Percentiles rank a stretch among this genome's conserved stretches.
Evolutionary conservation across 176 grass and related monocot genomes (phyloP).

Genomic region (Typha latifolia): DNA sequence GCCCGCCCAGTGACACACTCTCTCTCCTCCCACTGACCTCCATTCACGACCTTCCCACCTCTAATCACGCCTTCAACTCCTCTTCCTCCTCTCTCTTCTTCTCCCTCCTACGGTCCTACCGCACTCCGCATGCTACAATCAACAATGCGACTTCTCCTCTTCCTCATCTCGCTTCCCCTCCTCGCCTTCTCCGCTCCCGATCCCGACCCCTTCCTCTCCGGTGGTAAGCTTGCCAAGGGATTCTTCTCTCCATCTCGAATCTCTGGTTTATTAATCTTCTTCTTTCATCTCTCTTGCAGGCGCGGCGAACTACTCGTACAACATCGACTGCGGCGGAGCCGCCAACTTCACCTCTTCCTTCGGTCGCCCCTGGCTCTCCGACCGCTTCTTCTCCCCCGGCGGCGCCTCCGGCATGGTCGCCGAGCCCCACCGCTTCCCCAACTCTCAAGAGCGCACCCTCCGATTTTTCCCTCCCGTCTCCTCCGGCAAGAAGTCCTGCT

Average conservation of each 20-base stretch:
- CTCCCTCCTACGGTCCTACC: background rate
- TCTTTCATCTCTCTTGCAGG: background rate
- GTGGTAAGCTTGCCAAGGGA: slow-evolving; percentile 31
- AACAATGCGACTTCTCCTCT: slow-evolving; percentile 34
- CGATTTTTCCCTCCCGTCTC: slow-evolving; percentile 91
- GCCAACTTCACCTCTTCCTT: slow-evolving; percentile 74
- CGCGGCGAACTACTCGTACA: slow-evolving; percentile 60
- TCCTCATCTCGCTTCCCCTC: slow-evolving; percentile 22
- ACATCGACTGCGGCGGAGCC: slow-evolving; percentile 93
- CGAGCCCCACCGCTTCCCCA: slow-evolving; percentile 80
- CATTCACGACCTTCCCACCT: background rate
- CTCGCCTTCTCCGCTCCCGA: slow-evolving; percentile 23
- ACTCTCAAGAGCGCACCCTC: slow-evolving; percentile 77
- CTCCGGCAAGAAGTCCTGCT: slow-evolving; percentile 81
- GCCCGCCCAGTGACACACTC: background rate
- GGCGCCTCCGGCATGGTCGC: slow-evolving; percentile 59
- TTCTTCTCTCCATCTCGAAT: background rate
- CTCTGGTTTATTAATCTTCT: background rate
- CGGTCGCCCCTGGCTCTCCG: slow-evolving; percentile 68
- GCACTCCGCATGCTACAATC: background rate
- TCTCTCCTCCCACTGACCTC: background rate
- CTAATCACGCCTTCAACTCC: background rate
- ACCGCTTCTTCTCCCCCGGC: slow-evolving; percentile 67
- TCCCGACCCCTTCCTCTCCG: slow-evolving; percentile 65
- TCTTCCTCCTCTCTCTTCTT: background rate